Evolutionary conservation across 78 protist genomes (phyloP), one percentile per base, ranked within the genome.

Genomic region (Protostelium mycophagum): DNA sequence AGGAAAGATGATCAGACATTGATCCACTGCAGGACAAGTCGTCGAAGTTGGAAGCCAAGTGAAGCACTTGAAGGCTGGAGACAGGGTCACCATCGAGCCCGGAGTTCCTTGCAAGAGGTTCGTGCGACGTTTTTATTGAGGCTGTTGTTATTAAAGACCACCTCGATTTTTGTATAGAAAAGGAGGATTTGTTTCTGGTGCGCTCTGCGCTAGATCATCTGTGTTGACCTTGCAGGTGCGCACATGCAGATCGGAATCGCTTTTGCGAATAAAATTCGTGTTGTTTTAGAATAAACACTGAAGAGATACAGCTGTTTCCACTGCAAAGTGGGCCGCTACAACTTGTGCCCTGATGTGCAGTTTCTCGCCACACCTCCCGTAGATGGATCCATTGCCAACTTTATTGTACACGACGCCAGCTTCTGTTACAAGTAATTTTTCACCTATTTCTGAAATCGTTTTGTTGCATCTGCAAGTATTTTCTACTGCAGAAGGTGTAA

Each of bases 341-440:
- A 94, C 86, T 85, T 94, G 31, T 88, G 92, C 90, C 93, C 89
- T 5, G 86, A 86, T 89, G 37, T 94, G 37, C 34, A 28, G 28
- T 94, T 94, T 89, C 73, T 73, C 34, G 96, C 96, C 37, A 94
- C 96, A 35, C 96, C 96, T 25, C 96, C 96, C 0, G 84, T 35
- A 38, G 63, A 94, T 87, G 96, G 96, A 28, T 37, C 88, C 83
- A 89, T 91, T n/a, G 63, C 63, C 84, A 35, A 85, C 84, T 0
- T 28, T 29, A 16, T 86, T 89, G 34, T 88, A 90, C 38, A 86
- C 83, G 84, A 10, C 83, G 0, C 37, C 38, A 28, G 84, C 38
- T 87, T 36, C 84, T 34, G 36, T 36, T 87, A 87, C 87, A 87
- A 87, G 38, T 87, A 10, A 87, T 5, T 23, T 10, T 10, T 16